Evolutionary conservation across 1,284 basidiomycete species (phyloP).

Genomic region (Trametes pubescens): DNA sequence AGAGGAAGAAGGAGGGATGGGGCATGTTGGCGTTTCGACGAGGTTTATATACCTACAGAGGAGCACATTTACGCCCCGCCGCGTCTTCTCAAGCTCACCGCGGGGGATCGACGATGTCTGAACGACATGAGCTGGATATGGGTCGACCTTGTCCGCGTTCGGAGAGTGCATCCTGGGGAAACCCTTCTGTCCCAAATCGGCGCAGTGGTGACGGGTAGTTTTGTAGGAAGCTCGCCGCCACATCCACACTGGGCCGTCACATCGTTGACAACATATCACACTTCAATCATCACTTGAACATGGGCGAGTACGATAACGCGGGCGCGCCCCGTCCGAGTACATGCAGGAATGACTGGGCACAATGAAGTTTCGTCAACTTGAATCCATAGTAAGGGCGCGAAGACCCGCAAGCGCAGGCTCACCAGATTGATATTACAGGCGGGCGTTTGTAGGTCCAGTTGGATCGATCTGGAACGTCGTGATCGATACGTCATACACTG

Average conservation of each 20-base stretch:
- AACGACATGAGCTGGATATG: conserved; percentile 10
- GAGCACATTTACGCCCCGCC: conserved; percentile 36
- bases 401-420: no score
- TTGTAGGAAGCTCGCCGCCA: background rate
- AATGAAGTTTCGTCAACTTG: no score
- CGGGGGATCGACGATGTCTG: conserved; percentile 20
- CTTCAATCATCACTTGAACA: background rate
- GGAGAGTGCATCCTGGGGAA: background rate
- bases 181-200: background rate
- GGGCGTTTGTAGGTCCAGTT: no score
- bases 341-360: no score
- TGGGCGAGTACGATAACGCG: no score
- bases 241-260: background rate
- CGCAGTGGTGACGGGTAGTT: background rate
- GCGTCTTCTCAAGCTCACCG: conserved; percentile 36
- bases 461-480: no score
- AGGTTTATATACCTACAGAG: conserved; percentile 31
- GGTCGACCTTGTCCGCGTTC: background rate
- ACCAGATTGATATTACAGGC: no score
- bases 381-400: no score
- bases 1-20: conserved; percentile 26
- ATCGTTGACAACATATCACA: background rate
- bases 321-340: no score
- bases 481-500: no score
- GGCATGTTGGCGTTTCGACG: background rate